Evolutionary conservation across 208 protist genomes (phyloP), one percentile per base, ranked within the genome.

Genomic region (Wallacemonas rigidus): DNA sequence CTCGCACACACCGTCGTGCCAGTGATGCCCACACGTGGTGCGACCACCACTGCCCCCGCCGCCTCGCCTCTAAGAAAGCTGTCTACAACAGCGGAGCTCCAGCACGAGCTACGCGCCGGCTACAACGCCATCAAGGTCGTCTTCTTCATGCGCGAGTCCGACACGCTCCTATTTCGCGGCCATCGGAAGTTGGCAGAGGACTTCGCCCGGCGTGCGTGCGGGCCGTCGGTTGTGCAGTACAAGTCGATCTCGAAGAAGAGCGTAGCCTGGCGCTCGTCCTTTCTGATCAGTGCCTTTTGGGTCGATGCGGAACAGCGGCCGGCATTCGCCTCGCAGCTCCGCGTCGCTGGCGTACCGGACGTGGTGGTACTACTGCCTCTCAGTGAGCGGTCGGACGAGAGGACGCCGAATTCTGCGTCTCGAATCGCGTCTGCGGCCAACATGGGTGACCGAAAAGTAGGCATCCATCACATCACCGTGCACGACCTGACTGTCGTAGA

Each of bases 111-210:
- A 3, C 44, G 41, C 6, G 14, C 54, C 5, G 55, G 69, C 38
- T 70, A 89, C 57, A 55, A 71, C 38, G 56, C 76, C 2, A 61
- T 89, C 11, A 75, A 76, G 9, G 45, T 87, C 41, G 1, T 89
- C 38, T 86, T 86, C 43, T 82, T 89, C 36, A 71, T 89, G 11
- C 79, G 81, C 45, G 79, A 83, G 68, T 77, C 64, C 12, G 85
- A 89, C 47, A 68, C 70, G 9, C 38, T 79, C 44, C 69, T 75
- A 69, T 89, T 89, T 45, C 47, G 57, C 50, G 62, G 77, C 58
- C 74, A 87, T 71, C 72, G 77, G 39, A 63, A 79, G 35, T 58
- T 87, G 1, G 79, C 82, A 0, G 51, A 54, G 2, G 68, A 64
- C 40, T 44, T 87, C 38, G 75, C 81, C 1, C 15, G n/a, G 43